Conservation (phyloP, 305 asterid genomes). For the Rubia occidens region DNA sequence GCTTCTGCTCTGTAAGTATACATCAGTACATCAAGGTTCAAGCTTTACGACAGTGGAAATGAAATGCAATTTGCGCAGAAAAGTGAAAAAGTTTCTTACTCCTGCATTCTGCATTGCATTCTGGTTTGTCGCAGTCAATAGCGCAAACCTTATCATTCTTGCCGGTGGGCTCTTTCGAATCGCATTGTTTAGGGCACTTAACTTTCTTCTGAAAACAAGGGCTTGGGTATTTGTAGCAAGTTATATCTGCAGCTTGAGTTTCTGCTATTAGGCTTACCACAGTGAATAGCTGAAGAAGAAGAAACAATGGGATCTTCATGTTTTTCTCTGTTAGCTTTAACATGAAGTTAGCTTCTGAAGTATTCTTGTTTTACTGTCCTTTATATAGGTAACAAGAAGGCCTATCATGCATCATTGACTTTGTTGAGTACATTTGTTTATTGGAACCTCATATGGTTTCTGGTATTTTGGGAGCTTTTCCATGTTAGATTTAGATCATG, state of each 20-base stretch:
- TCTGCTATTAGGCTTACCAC: not conserved
- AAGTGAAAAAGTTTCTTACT: not conserved
- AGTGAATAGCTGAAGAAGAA: not conserved
- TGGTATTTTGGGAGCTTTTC: not conserved
- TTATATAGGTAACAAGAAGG: constrained; percentile 2
- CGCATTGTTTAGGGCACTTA: not conserved
- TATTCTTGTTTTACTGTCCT: not conserved
- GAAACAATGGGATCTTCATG: not conserved
- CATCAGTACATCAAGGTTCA: not conserved
- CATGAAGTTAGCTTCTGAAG: not conserved
- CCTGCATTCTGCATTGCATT: constrained; percentile 6
- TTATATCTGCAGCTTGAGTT: not conserved
- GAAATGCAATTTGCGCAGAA: not conserved
- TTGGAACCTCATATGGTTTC: not conserved
- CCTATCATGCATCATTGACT: not conserved
- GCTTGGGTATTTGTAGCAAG: not conserved
- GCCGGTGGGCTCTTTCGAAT: not conserved
- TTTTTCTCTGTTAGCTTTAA: constrained; percentile 1
- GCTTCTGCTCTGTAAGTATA: constrained; percentile 14
- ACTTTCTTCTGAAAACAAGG: not conserved
- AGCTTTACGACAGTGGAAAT: not conserved
- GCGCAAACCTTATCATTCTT: not conserved
- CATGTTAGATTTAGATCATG: constrained; percentile 1
- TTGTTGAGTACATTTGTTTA: not conserved
- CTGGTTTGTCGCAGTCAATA: not conserved